Evolutionary conservation across 1,284 basidiomycete species (phyloP), one percentile per base, ranked within the genome.

Genomic region (Athelia sp.): DNA sequence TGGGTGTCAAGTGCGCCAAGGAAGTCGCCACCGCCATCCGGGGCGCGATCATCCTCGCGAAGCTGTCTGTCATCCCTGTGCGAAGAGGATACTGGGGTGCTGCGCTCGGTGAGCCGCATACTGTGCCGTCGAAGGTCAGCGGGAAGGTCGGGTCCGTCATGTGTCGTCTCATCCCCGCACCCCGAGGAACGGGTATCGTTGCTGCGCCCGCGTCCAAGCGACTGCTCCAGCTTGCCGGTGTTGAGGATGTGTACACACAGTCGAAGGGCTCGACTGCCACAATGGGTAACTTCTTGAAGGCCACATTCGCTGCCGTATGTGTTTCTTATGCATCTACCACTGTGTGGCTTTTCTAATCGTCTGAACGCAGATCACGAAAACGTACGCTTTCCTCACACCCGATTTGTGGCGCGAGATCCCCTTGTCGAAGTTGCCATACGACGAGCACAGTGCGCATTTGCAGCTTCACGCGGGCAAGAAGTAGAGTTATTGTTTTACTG

Each of bases 281-380:
- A 56, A 98, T 98, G 92, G 95, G 95, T 72, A 99, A 99, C 81
- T 98, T 98, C 84, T 87, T 99, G 78, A 98, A 98, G 78, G 97
- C 96, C 50, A 97, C 96, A 55, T 98, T 98, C 68, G 89, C 84
- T 64, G 96, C 97, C 50, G 90, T 92, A 69, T 53, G 88, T 79
- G 0, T 46, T 46, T 29, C 26, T 48, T 35, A 29, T 13, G 13
- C 2, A 48, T 35, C 46, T 22, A n/a, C n/a, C n/a, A n/a, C n/a
- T n/a, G n/a, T n/a, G n/a, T n/a, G n/a, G n/a, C n/a, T n/a, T n/a
- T n/a, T n/a, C n/a, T n/a, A n/a, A n/a, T n/a, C n/a, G n/a, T n/a
- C n/a, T n/a, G n/a, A n/a, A n/a, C n/a, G 19, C 46, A 4, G 89
- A 93, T 99, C 71, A 92, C 96, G 62, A 94, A 94, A 84, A 98